Base-by-base conservation (phyloP, 1,284 basidiomycete species). In the Limonomyces culmigenus region DNA sequence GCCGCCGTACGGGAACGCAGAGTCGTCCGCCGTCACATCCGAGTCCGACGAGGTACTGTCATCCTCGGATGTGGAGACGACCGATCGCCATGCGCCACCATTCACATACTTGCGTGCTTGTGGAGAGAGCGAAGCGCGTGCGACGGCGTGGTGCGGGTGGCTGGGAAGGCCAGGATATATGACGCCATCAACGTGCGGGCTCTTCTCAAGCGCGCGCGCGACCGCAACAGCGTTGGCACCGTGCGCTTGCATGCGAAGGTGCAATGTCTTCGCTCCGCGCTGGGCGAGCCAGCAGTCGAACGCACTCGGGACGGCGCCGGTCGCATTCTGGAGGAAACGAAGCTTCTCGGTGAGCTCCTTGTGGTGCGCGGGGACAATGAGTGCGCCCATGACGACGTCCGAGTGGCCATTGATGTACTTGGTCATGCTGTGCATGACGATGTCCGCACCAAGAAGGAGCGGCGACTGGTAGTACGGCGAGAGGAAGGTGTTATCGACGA, bases 361-460 rank as follows among this genome's bases (percentile, higher is more conserved):
- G 43, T 70, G 73, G 37, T 70, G 64, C 0, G 69, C 48, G 13
- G 77, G 76, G 6, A 85, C 65, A 46, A 88, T 75, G 39, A 84
- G 56, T 0, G 77, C 75, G 25, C 89, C 91, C 68, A 88, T 83
- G 48, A 93, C 66, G 48, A 91, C 84, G 51, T 96, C 91, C 0
- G 81, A 83, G 59, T 95, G 89, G 0, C 92, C 91, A 50, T 89
- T 89, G 50, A 95, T 64, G 60, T 95, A 96, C 57, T 97, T 97
- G 0, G 87, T 86, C 33, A 88, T 60, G 32, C 69, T 70, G 65
- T 91, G 79, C 29, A 83, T 42, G 46, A 88, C 84, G 43, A 89
- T 62, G 50, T 89, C 85, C 14, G 87, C 88, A 23, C 87, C 83
- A 29, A 80, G 74, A 32, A 78, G 66, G 19, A 97, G 70, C 0